Conservation (phyloP, 78 protist species). For the Bodo saltans region DNA sequence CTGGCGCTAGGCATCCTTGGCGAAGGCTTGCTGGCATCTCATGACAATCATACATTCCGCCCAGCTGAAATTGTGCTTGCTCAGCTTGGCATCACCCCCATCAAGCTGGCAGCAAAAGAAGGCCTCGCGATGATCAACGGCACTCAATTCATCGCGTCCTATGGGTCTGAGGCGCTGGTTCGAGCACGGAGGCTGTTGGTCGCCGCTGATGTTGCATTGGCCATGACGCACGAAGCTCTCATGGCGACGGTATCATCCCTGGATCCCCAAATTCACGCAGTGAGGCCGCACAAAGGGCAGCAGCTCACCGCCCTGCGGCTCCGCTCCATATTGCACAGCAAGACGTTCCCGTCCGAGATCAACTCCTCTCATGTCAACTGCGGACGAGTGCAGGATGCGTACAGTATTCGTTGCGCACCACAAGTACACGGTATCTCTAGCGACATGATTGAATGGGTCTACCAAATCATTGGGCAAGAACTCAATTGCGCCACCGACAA, state of each 20-base stretch:
- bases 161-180: slow-evolving; percentile 50
- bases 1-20: slow-evolving; percentile 62
- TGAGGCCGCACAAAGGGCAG: slow-evolving; percentile 77
- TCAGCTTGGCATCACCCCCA: slow-evolving; percentile 12
- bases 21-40: slow-evolving; percentile 1
- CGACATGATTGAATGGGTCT: slow-evolving; percentile 69
- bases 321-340: slow-evolving; percentile 36
- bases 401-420: slow-evolving; percentile 85
- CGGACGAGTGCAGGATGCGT: slow-evolving; percentile 82
- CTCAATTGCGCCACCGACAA: slow-evolving; percentile 87
- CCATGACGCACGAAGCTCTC: slow-evolving; percentile 77
- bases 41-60: slow-evolving; percentile 45
- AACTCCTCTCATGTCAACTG: slow-evolving; percentile 40
- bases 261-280: slow-evolving; percentile 57
- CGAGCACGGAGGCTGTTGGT: slow-evolving; percentile 8
- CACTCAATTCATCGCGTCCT: slow-evolving; percentile 75
- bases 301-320: slow-evolving; percentile 42
- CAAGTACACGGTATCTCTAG: slow-evolving; percentile 70
- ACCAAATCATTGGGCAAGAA: slow-evolving; percentile 61
- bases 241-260: slow-evolving; percentile 45
- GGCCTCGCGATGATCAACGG: slow-evolving; percentile 91
- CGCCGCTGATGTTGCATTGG: slow-evolving; percentile 59
- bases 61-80: slow-evolving; percentile 60
- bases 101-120: slow-evolving; percentile 67
- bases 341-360: slow-evolving; percentile 48